These are phyloP conservation scores for Apostasia shenzhenica DNA, from an alignment of 106 monocot genomes.

Conservation along the genomic window DNA sequence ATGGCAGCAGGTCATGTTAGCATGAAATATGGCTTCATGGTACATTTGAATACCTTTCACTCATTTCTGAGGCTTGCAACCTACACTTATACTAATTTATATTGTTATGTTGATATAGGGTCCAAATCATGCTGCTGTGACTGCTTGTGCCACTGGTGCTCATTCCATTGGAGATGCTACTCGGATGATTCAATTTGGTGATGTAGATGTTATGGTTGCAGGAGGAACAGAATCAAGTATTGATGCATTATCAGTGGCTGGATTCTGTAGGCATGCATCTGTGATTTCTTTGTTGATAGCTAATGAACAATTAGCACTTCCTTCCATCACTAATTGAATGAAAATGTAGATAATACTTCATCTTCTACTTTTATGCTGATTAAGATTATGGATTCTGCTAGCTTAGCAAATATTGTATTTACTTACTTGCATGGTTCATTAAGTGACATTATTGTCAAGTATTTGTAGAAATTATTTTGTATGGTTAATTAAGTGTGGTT, in stretches of 20 bases:
- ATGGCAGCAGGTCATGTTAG: conserved; percentile 99
- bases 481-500: too few relatives aligned
- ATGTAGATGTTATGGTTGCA: conserved; percentile 98
- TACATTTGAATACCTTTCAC: background rate
- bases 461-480: too few relatives aligned
- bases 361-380: too few relatives aligned
- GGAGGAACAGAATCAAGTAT: conserved; percentile 94
- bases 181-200: conserved; percentile 98
- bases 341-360: too few relatives aligned
- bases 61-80: background rate
- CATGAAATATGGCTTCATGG: conserved; percentile 99
- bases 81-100: background rate
- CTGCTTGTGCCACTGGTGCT: conserved; percentile 98
- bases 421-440: too few relatives aligned
- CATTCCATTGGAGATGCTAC: conserved; percentile 97
- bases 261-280: conserved; percentile 66
- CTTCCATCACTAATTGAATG: too few relatives aligned
- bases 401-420: too few relatives aligned
- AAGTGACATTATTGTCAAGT: too few relatives aligned
- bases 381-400: too few relatives aligned
- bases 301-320: too few relatives aligned
- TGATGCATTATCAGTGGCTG: conserved; percentile 94
- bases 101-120: conserved; percentile 41
- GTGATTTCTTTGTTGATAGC: too few relatives aligned
- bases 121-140: conserved; percentile 95